These are phyloP conservation scores for Persicaria maculosa DNA, from an alignment of 148 eudicot species.

Conservation along the genomic window DNA sequence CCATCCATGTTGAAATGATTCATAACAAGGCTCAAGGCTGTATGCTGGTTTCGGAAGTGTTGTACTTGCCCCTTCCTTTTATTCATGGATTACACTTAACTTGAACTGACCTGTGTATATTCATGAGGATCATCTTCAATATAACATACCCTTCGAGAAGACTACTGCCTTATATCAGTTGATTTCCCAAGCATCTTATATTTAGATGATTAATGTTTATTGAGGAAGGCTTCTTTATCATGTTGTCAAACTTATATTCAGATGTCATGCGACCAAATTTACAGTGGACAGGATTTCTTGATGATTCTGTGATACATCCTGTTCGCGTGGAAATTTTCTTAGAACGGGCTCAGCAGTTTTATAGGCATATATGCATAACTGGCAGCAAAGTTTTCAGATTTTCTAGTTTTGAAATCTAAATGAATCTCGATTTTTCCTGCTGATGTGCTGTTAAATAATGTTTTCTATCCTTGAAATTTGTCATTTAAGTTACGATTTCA, in stretches of 20 bases:
- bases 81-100: too few species aligned
- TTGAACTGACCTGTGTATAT: too few species aligned
- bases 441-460: not conserved
- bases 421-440: not conserved
- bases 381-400: not conserved
- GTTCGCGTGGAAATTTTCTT: constrained; percentile 70
- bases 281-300: constrained; percentile 72
- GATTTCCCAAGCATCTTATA: not conserved
- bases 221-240: not conserved
- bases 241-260: constrained; percentile 18
- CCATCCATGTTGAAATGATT: too few species aligned
- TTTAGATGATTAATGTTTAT: not conserved
- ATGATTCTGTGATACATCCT: constrained; percentile 71
- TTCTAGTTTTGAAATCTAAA: not conserved
- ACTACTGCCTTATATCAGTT: too few species aligned
- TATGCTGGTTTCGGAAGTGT: too few species aligned
- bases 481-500: not conserved
- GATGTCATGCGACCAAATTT: constrained; percentile 76
- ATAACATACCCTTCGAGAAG: too few species aligned
- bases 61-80: too few species aligned
- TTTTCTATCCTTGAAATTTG: not conserved
- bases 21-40: too few species aligned
- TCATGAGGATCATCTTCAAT: too few species aligned
- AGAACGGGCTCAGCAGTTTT: constrained; percentile 47
- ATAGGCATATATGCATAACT: constrained; percentile 28